Percentiles rank a stretch among this genome's conserved stretches.
phyloP scores from a whole-genome alignment of 805 yeast genomes.

The Myxozyma geophila region DNA sequence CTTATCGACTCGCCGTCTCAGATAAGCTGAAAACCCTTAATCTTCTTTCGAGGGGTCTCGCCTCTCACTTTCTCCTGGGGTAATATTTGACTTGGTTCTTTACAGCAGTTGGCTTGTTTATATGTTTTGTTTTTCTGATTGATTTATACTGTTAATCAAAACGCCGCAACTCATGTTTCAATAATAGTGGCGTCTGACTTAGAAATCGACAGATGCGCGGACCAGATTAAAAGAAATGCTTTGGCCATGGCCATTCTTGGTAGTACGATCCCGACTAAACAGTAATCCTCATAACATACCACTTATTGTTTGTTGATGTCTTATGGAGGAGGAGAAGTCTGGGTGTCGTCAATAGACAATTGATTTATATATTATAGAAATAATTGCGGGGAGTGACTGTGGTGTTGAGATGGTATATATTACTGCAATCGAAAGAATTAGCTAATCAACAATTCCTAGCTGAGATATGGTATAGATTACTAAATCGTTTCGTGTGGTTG shows the following conservation, averaged over 20 bases:
- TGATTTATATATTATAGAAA: no score
- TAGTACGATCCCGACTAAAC: slow-evolving; percentile 5
- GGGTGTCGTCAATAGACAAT: no score
- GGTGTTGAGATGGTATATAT: no score
- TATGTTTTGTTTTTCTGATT: no score
- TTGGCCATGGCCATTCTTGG: slow-evolving; percentile 13
- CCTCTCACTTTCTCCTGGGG: not conserved
- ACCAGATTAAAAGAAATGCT: not conserved
- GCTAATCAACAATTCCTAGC: no score
- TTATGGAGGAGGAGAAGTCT: no score
- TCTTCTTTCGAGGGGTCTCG: not conserved
- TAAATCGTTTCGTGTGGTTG: no score
- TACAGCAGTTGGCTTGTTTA: not conserved
- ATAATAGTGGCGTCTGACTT: not conserved
- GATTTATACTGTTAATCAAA: no score
- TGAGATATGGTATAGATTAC: no score
- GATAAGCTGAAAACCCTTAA: not conserved
- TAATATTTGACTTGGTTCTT: not conserved
- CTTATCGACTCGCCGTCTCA: slow-evolving; percentile 3
- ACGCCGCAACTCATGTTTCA: no score
- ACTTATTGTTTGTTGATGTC: not conserved
- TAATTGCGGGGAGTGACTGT: no score
- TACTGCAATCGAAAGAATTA: no score
- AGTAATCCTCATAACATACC: not conserved
- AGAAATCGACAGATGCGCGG: slow-evolving; percentile 2